These are phyloP conservation scores for Mycena leptocephala DNA, from an alignment of 768 basidiomycete species.

Conservation along the genomic window DNA sequence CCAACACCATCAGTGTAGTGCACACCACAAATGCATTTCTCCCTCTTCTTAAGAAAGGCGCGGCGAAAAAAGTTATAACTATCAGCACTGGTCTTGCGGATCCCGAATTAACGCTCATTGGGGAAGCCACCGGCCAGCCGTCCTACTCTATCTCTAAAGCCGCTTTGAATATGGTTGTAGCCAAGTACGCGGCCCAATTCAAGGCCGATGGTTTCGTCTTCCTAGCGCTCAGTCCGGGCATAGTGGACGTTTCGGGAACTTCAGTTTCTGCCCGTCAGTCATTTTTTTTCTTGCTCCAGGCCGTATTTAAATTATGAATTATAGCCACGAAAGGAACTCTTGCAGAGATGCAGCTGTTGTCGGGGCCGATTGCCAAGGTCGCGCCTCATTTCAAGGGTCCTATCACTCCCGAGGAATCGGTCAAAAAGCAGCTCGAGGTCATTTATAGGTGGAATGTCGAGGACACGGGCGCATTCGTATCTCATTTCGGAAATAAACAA, in stretches of 20 bases:
- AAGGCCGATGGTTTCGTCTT: slow-evolving; percentile 53
- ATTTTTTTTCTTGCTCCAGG: no score
- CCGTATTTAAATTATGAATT: not conserved
- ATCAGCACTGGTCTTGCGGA: slow-evolving; percentile 50
- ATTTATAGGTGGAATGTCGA: slow-evolving; percentile 19
- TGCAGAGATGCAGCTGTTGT: not conserved
- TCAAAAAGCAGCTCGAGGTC: slow-evolving; percentile 18
- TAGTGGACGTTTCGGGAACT: slow-evolving; percentile 48
- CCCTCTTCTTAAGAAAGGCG: slow-evolving; percentile 11
- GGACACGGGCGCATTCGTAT: slow-evolving; percentile 24
- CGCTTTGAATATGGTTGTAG: slow-evolving; percentile 53
- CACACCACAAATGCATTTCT: slow-evolving; percentile 24
- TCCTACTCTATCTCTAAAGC: slow-evolving; percentile 57
- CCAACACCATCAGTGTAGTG: slow-evolving; percentile 8
- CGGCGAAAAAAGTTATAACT: slow-evolving; percentile 49
- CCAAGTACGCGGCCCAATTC: slow-evolving; percentile 52
- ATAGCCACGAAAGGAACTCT: not conserved
- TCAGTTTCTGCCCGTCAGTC: not conserved
- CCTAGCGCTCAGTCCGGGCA: slow-evolving; percentile 55
- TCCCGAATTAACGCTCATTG: slow-evolving; percentile 39
- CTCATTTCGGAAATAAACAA: slow-evolving; percentile 20
- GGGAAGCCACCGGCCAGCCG: slow-evolving; percentile 18
- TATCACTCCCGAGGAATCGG: slow-evolving; percentile 15
- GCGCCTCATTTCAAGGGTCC: slow-evolving; percentile 21
- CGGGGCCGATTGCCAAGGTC: not conserved